Base-by-base conservation (phyloP, 2,329 filamentous ascomycete species). In the Microdochium nivale region DNA sequence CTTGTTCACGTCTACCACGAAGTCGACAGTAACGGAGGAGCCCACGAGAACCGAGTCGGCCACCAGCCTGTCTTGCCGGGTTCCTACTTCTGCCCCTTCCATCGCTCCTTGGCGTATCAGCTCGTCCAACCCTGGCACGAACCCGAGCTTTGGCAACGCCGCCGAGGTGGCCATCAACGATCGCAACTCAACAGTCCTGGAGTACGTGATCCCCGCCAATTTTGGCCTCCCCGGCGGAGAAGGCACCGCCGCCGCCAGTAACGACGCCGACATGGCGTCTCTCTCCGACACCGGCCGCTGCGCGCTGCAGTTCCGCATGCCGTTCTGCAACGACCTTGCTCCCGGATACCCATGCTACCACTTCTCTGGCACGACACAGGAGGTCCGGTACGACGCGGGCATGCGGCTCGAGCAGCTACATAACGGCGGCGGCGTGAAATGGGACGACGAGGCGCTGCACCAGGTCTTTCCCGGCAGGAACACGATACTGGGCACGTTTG, bases 291-390 rank as follows among this genome's bases (percentile, higher is more conserved):
- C 16, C n/a, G 40, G 40, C 40, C 49, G 59, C 11, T 67, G 64
- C 47, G 64, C 62, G 10, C 58, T 67, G 8, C 59, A 67, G 49
- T 67, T 67, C 53, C 61, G 64, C 49, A 60, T 67, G 55, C 64
- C 64, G 1, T 55, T 57, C 47, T 67, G 64, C 52, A 55, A 55
- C 21, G 49, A 55, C 27, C 60, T 67, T 13, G 60, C 63, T 3
- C 23, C 56, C 21, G 64, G 58, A 27, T 67, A 67, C 51, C 64
- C 64, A 16, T 67, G 64, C 54, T 67, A 63, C 51, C 35, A 37
- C 49, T 64, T 64, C 50, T 65, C 60, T 33, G 64, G 64, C 11
- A 25, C 63, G 11, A 63, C 65, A 53, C 64, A 65, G 51, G 63
- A 65, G 52, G 44, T 60, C 16, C 51, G 60, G 8, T 32, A 58